Base-by-base conservation (phyloP, 345 rosid genomes). In the Carallia pectinifolia region DNA sequence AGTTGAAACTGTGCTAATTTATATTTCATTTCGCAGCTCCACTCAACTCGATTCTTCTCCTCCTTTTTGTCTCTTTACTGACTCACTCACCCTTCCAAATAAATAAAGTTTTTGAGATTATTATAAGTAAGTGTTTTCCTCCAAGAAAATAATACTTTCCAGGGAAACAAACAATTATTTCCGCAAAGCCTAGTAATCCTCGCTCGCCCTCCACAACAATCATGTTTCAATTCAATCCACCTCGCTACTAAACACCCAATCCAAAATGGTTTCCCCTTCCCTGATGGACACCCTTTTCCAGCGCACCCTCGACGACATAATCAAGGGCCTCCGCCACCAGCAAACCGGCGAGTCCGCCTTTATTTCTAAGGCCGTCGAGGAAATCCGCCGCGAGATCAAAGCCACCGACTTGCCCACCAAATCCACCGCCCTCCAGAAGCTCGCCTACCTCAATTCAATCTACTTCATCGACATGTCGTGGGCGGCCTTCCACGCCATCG, bases 271-370 rank as follows among this genome's bases (percentile, higher is more conserved):
- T 61, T 80, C 88, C 0, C 69, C 83, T 68, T 89, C 98, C n/a
- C 81, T 95, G 8, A 90, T 92, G 90, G 98, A 90, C 65, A 74
- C 80, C 72, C 85, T 95, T 34, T 95, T 95, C 80, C 99, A 95
- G 71, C 93, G 99, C 40, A 84, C 80, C 65, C 83, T 92, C 58
- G 99, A 90, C 62, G 94, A 95, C 74, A 83, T 95, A 4, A 95
- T 95, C 83, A 95, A 89, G 81, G 88, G 86, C 44, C 74, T 88
- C 37, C 91, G 98, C 40, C 90, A 84, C 61, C 96, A 85, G 6
- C 71, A 79, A 52, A 79, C 86, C 68, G 81, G 76, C 39, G 93
- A 89, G 30, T 81, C 90, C 38, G 52, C 75, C 52, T 85, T 88
- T 80, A 81, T 95, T 34, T 85, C 98, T 69, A 89, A 81, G 78